Percentiles rank a stretch among this genome's conserved stretches.
These are phyloP conservation scores for Neurospora tetrasperma DNA, from an alignment of 495 filamentous ascomycete species.

Conservation along the genomic window DNA sequence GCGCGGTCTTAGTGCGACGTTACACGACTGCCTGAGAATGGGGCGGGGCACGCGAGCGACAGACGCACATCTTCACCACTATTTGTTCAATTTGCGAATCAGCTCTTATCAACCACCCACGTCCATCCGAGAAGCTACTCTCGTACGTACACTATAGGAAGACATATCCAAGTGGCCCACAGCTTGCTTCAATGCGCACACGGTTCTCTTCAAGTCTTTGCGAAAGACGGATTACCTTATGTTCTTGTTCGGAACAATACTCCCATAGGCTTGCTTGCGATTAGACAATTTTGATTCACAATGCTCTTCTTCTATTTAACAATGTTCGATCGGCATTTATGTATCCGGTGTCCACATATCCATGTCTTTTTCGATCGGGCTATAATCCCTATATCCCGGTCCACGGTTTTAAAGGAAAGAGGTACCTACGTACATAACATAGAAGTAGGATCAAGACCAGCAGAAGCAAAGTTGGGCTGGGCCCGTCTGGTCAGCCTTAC, in stretches of 20 bases:
- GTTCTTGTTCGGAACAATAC: background rate
- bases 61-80: background rate
- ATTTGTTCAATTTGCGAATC: background rate
- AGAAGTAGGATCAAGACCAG: background rate
- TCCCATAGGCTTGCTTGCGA: background rate
- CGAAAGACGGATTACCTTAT: background rate
- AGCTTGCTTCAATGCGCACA: background rate
- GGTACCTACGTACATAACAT: background rate
- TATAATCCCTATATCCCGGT: background rate
- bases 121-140: background rate
- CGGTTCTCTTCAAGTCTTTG: background rate
- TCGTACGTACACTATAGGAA: background rate
- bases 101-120: background rate
- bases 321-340: background rate
- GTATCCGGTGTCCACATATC: background rate
- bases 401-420: background rate
- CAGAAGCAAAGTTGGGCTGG: background rate
- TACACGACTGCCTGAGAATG: background rate
- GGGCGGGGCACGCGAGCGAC: background rate
- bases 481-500: background rate
- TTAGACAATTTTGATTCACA: background rate
- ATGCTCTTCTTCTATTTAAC: background rate
- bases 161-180: background rate
- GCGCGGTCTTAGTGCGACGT: background rate
- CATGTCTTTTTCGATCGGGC: background rate